These are phyloP conservation scores for Plicaturopsis crispa DNA, from an alignment of 768 basidiomycete species.

Conservation along the genomic window DNA sequence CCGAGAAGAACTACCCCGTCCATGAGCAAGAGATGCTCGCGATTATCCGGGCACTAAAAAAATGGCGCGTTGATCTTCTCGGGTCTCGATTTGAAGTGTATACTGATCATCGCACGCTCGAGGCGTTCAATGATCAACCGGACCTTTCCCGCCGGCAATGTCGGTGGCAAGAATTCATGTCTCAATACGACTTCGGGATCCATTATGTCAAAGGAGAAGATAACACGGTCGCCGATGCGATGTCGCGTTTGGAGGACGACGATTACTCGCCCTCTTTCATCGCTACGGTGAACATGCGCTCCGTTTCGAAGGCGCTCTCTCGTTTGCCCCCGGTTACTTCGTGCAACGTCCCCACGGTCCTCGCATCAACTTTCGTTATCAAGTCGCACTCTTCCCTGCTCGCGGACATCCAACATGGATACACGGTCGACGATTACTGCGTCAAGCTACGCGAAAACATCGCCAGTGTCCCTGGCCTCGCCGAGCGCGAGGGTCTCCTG, in stretches of 20 bases:
- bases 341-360: constrained; percentile 9
- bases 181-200: constrained; percentile 19
- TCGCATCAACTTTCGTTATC: constrained; percentile 1
- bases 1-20: constrained; percentile 34
- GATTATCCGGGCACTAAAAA: constrained; percentile 28
- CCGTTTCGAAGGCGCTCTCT: not conserved
- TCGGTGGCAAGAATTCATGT: constrained; percentile 26
- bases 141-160: constrained; percentile 25
- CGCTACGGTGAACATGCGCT: constrained; percentile 13
- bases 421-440: constrained; percentile 9
- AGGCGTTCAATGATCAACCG: constrained; percentile 21
- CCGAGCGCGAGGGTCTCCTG: constrained; percentile 16
- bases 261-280: constrained; percentile 14
- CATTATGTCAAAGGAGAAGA: constrained; percentile 20
- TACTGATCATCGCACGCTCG: constrained; percentile 24
- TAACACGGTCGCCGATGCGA: constrained; percentile 24
- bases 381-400: constrained; percentile 1
- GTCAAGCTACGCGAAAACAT: too few relatives aligned
- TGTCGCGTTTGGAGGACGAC: constrained; percentile 16
- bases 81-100: constrained; percentile 16
- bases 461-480: too few relatives aligned
- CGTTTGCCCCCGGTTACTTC: constrained; percentile 5
- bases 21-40: constrained; percentile 42
- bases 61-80: constrained; percentile 24
- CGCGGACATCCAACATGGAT: constrained; percentile 4